Conservation (phyloP, 129 eudicot genomes). For the carrot (Daucus carota) region DH1_v3.0 NC_030388.2:26178001-26178500, state of each 20-base stretch:
- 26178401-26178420: conserved; percentile 45
- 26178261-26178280: conserved; percentile 29
- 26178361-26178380: conserved; percentile 28
- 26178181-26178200: not conserved
- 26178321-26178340: not conserved
- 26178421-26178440: conserved; percentile 65
- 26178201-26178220: not conserved
- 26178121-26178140: conserved; percentile 4
- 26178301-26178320: conserved; percentile 8
- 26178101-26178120: not conserved
- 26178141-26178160: not conserved
- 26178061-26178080: not conserved
- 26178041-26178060: not conserved
- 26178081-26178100: not conserved
- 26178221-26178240: not conserved
- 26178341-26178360: conserved; percentile 1
- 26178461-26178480: conserved; percentile 78
- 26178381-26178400: conserved; percentile 41
- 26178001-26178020: not conserved
- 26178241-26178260: conserved; percentile 15
- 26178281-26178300: conserved; percentile 14
- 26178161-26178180: not conserved
- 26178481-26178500: conserved; percentile 95
- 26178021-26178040: conserved; percentile 2
- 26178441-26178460: conserved; percentile 46